Evolutionary conservation across 2,329 filamentous ascomycete genomes (phyloP), one percentile per base, ranked within the genome.

Genomic region (Clarireedia paspali): DNA sequence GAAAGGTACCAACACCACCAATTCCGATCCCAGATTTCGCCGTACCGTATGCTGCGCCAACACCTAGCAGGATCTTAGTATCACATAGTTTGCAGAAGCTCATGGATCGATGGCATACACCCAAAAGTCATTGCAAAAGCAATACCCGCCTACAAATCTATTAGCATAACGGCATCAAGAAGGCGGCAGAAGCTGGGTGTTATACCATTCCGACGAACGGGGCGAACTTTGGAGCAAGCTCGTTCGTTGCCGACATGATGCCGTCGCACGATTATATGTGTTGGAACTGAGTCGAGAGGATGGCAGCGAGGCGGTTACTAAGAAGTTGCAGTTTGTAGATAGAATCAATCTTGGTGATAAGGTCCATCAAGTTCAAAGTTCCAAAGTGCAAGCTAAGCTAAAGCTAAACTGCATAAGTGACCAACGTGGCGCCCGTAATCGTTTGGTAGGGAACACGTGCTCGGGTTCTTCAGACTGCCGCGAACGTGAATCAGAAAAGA

Each of bases 21-120:
- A 95, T 95, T 67, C 89, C 89, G 70, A 94, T 91, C 63, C 89
- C 89, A 42, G 89, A 89, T 73, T 92, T 95, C 39, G 89, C 88
- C 55, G 89, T 95, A 62, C 89, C 89, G 73, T 91, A 94, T 60
- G 89, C 89, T 66, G 89, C 89, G 67, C 89, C 89, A 63, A 79
- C 70, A 68, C 66, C 68, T 70, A 59, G 38, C 30, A 20, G 23
- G 7, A 20, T 39, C 6, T 54, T 30, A 54, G 52, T 49, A 17
- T 30, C 30, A 14, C n/a, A 23, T 17, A 2, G n/a, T 24, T 4
- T 10, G 7, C 30, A 17, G 17, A 30, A 30, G 34, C 23, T 42
- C 40, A 17, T 14, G 27, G 20, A 34, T 4, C 20, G 20, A 46
- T 23, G 50, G 48, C 85, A 64, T 84, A 89, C 88, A 87, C 75